A percentile compares a stretch with the other conserved stretches of the same genome.
Evolutionary conservation across 1,284 basidiomycete species (phyloP).

Genomic region (Irpex lacteus): DNA sequence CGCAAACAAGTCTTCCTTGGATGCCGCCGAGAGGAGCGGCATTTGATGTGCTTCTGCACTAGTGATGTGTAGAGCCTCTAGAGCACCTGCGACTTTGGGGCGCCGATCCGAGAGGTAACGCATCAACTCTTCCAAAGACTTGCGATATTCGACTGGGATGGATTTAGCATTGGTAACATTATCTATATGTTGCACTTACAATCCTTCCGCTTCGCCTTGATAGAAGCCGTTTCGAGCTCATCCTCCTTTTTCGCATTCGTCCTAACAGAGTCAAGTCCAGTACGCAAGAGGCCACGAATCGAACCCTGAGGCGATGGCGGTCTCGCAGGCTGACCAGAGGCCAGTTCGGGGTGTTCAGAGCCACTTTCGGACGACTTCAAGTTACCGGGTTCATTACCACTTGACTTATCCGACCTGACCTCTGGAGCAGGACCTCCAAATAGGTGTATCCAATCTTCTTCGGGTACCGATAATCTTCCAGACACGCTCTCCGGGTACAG

Average conservation of each 20-base stretch:
- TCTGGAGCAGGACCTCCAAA: conserved; percentile 72
- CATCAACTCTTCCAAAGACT: conserved; percentile 68
- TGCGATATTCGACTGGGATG: conserved; percentile 51
- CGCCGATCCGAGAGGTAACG: conserved; percentile 82
- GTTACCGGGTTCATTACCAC: conserved; percentile 20
- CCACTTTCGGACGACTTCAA: conserved; percentile 17
- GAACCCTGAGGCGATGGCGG: conserved; percentile 44
- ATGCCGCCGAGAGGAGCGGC: conserved; percentile 62
- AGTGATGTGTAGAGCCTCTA: conserved; percentile 68
- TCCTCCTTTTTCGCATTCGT: conserved; percentile 51
- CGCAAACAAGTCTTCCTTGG: conserved; percentile 70
- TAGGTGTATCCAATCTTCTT: conserved; percentile 76
- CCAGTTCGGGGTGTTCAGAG: conserved; percentile 16
- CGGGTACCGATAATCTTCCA: conserved; percentile 72
- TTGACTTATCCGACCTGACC: conserved; percentile 19
- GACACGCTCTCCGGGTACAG: conserved; percentile 83
- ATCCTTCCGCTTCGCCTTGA: conserved; percentile 38
- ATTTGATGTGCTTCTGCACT: conserved; percentile 65
- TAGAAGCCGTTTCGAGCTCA: conserved; percentile 46
- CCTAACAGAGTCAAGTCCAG: conserved; percentile 50
- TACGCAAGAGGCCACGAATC: conserved; percentile 48
- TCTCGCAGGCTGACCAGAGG: conserved; percentile 22
- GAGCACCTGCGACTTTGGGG: conserved; percentile 77
- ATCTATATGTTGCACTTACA: conserved; percentile 22
- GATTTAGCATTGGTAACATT: background rate